Evolutionary conservation across 148 eudicot species (phyloP).

Genomic region (Chenopodium quinoa): DNA sequence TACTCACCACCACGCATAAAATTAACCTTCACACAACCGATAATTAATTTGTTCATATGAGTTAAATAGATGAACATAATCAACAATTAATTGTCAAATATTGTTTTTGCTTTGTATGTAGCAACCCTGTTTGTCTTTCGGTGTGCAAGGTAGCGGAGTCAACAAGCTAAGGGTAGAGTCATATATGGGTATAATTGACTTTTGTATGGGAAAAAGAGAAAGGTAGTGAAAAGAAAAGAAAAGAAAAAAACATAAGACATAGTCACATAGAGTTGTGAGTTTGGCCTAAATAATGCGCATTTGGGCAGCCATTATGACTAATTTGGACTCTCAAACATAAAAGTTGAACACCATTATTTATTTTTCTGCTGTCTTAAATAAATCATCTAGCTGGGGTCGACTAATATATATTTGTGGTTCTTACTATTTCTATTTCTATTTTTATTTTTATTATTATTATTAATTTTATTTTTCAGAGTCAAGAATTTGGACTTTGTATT

Average conservation of each 20-base stretch:
- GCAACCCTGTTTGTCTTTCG: too few relatives aligned
- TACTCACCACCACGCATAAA: too few relatives aligned
- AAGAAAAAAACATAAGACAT: neutral
- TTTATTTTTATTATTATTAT: too few relatives aligned
- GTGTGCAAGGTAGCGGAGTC: slow-evolving; percentile 29
- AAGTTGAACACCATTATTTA: slow-evolving; percentile 8
- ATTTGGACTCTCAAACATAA: slow-evolving; percentile 11
- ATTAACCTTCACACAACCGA: too few relatives aligned
- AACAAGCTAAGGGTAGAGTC: slow-evolving; percentile 31
- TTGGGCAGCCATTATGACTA: slow-evolving; percentile 13
- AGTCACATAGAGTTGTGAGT: neutral
- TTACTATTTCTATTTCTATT: too few relatives aligned
- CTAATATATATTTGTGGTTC: too few relatives aligned
- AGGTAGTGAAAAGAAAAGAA: neutral
- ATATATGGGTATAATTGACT: slow-evolving; percentile 30
- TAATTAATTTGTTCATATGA: too few relatives aligned
- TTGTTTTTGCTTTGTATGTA: too few relatives aligned
- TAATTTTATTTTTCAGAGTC: neutral
- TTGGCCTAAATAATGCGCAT: slow-evolving; percentile 4
- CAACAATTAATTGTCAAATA: too few relatives aligned
- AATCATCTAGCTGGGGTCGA: neutral
- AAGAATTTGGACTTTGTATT: neutral
- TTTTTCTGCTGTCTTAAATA: slow-evolving; percentile 4
- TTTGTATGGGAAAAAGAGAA: slow-evolving; percentile 25
- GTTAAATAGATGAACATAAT: too few relatives aligned